Percentiles rank a stretch among this genome's conserved stretches.
These are phyloP conservation scores for Microcos paniculata DNA, from an alignment of 345 rosid genomes.

Conservation along the genomic window DNA sequence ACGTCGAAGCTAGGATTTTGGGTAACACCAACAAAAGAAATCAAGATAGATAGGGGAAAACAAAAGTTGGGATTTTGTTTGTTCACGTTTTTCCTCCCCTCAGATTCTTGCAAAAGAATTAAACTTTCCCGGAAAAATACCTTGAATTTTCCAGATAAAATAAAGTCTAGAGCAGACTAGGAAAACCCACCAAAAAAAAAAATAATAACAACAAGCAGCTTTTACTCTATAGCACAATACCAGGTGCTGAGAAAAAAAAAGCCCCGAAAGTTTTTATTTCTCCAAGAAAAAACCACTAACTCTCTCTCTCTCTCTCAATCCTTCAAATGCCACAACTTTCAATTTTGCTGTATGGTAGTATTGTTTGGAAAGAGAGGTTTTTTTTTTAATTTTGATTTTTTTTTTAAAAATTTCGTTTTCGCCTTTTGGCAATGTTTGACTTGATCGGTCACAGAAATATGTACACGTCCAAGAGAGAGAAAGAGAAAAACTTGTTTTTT, in stretches of 20 bases:
- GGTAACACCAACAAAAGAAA: neutral
- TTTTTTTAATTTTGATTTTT: neutral
- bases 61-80: slow-evolving; percentile 5
- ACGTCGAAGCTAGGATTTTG: neutral
- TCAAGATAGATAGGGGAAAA: neutral
- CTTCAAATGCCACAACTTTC: neutral
- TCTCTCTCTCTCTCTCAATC: neutral
- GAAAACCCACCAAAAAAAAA: neutral
- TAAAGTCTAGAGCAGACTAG: neutral
- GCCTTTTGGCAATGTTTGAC: slow-evolving; percentile 11
- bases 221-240: neutral
- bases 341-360: no score
- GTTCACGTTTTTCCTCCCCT: neutral
- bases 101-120: neutral
- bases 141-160: neutral
- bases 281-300: neutral
- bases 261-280: neutral
- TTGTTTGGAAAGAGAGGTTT: neutral
- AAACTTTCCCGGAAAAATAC: slow-evolving; percentile 7
- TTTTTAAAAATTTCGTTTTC: neutral
- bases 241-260: neutral
- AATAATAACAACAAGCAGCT: neutral
- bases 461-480: neutral
- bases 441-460: slow-evolving; percentile 1
- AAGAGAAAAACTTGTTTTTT: no score